Evolutionary conservation across 2,329 filamentous ascomycete species (phyloP), one percentile per base, ranked within the genome.

Genomic region (Parastagonospora avenae): DNA sequence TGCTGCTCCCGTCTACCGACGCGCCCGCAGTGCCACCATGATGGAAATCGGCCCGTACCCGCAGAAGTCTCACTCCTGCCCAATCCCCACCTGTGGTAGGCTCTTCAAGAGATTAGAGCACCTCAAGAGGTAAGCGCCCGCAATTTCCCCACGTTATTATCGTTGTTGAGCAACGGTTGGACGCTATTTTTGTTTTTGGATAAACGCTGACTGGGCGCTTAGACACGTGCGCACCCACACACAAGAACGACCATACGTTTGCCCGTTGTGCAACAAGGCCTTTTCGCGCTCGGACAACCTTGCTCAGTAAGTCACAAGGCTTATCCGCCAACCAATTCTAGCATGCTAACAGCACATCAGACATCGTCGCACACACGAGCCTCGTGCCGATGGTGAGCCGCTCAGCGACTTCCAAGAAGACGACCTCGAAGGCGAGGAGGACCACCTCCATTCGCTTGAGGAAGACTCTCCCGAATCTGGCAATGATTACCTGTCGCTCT

Each of bases 181-280:
- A 54, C 29, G 33, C 55, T 54, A 54, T 58, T 60, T 62, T 54
- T 65, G 46, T 54, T 64, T 39, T 39, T 67, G 68, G 80, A 74
- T 79, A 79, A 74, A 76, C 79, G 79, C 81, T 75, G 68, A 75
- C 70, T 60, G 71, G 70, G 73, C 76, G 75, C 73, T 66, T 84
- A 96, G 92, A 83, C 94, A 99, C 80, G 94, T 99, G 76, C 90
- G 94, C 79, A 99, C 94, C 70, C 94, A 99, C 82, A 99, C 94
- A 49, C 94, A 99, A 82, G 94, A 99, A 82, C 91, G 93, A 79
- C 94, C 94, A 66, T 99, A 99, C 78, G 88, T 95, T 73, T 99
- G 94, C 85, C 90, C 90, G 65, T 88, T 96, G 76, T 99, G 94
- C 85, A 96, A 90, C 83, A 97, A 97, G 82, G 93, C 93, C 62